Percentiles rank a stretch among this genome's conserved stretches.
Conservation (phyloP, 2,329 filamentous ascomycete genomes). For the Davidsoniella neocaledoniae region DNA sequence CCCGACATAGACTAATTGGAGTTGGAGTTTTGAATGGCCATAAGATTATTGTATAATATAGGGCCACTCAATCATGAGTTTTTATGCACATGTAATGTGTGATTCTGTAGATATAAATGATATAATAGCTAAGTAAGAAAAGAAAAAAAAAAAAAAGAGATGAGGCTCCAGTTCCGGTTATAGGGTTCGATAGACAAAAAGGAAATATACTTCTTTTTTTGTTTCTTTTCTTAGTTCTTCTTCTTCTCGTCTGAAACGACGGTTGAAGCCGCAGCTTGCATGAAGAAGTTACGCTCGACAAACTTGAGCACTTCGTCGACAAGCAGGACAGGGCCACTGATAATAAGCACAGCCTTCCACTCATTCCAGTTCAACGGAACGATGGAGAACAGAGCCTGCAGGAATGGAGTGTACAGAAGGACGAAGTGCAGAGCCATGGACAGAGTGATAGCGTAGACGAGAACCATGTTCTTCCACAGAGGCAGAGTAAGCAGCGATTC, state of each 20-base stretch:
- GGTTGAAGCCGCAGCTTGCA: slow-evolving; percentile 27
- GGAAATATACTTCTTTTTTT: too few species aligned
- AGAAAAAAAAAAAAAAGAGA: too few species aligned
- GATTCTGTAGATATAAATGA: too few species aligned
- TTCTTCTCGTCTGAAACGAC: slow-evolving; percentile 34
- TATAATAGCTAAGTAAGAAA: too few species aligned
- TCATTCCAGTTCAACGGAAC: slow-evolving; percentile 70
- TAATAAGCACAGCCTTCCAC: slow-evolving; percentile 79
- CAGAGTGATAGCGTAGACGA: slow-evolving; percentile 82
- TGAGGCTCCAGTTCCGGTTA: too few species aligned
- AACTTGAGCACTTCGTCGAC: slow-evolving; percentile 77
- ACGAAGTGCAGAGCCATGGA: slow-evolving; percentile 93
- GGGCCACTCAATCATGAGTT: too few species aligned
- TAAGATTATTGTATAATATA: too few species aligned
- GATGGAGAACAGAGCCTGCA: slow-evolving; percentile 82
- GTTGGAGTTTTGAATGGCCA: too few species aligned
- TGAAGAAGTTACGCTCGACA: slow-evolving; percentile 51
- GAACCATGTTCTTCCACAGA: slow-evolving; percentile 97
- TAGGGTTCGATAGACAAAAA: too few species aligned
- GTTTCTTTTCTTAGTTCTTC: neutral
- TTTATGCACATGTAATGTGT: too few species aligned
- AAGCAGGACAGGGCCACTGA: slow-evolving; percentile 79
- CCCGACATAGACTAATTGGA: too few species aligned
- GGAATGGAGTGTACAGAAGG: slow-evolving; percentile 76
- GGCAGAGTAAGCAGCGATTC: slow-evolving; percentile 87